Percentiles rank a stretch among this genome's conserved stretches.
Conservation (phyloP, 2,329 filamentous ascomycete species). For the Venturiaceae sp. region DNA sequence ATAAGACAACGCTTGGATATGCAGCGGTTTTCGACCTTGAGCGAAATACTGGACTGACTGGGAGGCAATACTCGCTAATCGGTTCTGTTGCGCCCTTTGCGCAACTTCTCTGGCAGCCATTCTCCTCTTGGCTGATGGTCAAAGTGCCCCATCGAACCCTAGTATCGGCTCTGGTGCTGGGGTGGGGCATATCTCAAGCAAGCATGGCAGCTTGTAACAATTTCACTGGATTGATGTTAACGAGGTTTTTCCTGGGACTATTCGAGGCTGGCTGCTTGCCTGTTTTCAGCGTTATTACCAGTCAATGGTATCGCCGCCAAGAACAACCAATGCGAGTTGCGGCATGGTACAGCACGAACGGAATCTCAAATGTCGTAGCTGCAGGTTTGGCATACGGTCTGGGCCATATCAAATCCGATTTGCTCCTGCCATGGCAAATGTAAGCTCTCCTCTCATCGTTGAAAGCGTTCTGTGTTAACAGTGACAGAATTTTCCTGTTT, state of each 20-base stretch:
- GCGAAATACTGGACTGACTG: conserved; percentile 39
- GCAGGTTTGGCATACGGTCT: conserved; percentile 2
- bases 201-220: conserved; percentile 29
- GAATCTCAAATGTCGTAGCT: conserved; percentile 13
- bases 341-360: conserved; percentile 5
- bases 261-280: conserved; percentile 22
- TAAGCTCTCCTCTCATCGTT: conserved; percentile 9
- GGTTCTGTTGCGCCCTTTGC: conserved; percentile 50
- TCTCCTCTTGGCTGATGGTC: conserved; percentile 50
- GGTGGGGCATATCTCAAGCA: conserved; percentile 40
- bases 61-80: conserved; percentile 47
- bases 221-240: conserved; percentile 11
- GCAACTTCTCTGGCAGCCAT: conserved; percentile 51
- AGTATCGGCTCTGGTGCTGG: conserved; percentile 40
- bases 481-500: conserved; percentile 45
- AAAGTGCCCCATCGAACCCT: conserved; percentile 50
- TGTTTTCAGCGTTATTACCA: conserved; percentile 34
- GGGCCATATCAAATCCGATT: conserved; percentile 12
- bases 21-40: conserved; percentile 47
- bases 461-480: background rate
- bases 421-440: conserved; percentile 31
- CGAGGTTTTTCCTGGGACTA: conserved; percentile 12
- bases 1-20: conserved; percentile 49
- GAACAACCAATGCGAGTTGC: conserved; percentile 6
- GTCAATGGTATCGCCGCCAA: conserved; percentile 35